Percentiles rank a stretch among this genome's conserved stretches.
Evolutionary conservation across 2,329 filamentous ascomycete genomes (phyloP).

Genomic region (Trichothecium roseum): DNA sequence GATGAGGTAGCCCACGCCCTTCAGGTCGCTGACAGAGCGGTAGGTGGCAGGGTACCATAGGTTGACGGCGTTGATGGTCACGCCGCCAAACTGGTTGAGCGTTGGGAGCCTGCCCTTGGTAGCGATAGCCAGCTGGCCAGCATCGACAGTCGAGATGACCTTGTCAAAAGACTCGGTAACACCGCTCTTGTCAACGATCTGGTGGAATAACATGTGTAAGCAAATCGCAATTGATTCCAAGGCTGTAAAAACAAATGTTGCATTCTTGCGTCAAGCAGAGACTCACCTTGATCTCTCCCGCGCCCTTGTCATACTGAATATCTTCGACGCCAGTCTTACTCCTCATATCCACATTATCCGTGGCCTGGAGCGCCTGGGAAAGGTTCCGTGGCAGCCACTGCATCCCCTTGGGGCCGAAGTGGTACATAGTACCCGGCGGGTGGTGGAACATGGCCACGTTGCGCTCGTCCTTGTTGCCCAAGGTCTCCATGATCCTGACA

Average conservation of each 20-base stretch:
- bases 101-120: conserved; percentile 29
- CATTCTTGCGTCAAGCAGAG: not conserved
- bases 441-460: conserved; percentile 9
- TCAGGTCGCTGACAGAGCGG: conserved; percentile 38
- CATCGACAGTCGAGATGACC: conserved; percentile 55
- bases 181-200: conserved; percentile 1
- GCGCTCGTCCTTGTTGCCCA: conserved; percentile 15
- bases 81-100: conserved; percentile 47
- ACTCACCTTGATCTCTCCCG: conserved; percentile 31
- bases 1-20: conserved; percentile 85
- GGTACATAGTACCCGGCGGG: conserved; percentile 14
- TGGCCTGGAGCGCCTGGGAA: conserved; percentile 34
- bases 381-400: conserved; percentile 47
- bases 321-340: conserved; percentile 34
- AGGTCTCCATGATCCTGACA: conserved; percentile 14
- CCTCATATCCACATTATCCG: conserved; percentile 50
- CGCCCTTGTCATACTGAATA: conserved; percentile 27
- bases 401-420: conserved; percentile 46
- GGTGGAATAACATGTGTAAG: conserved; percentile 1
- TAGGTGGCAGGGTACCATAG: conserved; percentile 64
- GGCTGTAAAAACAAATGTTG: not conserved
- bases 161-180: conserved; percentile 34
- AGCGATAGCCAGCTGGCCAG: conserved; percentile 27
- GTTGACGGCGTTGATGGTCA: conserved; percentile 87
- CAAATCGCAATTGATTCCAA: not conserved